Evolutionary conservation across 495 filamentous ascomycete genomes (phyloP).

Genomic region (Neurospora sp.): DNA sequence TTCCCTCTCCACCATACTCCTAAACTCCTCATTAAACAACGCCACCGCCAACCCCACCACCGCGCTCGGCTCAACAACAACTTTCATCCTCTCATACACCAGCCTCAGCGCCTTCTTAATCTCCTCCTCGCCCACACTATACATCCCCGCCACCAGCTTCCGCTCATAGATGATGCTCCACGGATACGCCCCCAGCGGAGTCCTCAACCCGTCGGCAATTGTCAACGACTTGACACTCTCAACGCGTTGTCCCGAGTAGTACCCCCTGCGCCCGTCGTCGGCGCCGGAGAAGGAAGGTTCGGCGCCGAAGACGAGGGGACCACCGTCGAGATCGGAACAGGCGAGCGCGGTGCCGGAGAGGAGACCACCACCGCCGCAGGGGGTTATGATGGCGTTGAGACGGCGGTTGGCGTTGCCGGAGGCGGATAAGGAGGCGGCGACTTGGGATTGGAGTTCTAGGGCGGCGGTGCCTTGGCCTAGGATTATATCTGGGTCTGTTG

Average conservation of each 20-base stretch:
- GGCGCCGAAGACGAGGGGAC: conserved; percentile 71
- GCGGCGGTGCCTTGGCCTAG: conserved; percentile 84
- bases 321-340: conserved; percentile 38
- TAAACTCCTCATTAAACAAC: conserved; percentile 78
- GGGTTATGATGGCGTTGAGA: conserved; percentile 75
- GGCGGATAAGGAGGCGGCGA: not conserved
- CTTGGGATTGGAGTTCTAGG: conserved; percentile 55
- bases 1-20: conserved; percentile 56
- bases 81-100: conserved; percentile 83
- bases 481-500: conserved; percentile 65
- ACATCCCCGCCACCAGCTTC: conserved; percentile 63
- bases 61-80: conserved; percentile 83
- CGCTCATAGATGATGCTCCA: conserved; percentile 74
- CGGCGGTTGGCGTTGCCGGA: conserved; percentile 9
- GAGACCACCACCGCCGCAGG: conserved; percentile 82
- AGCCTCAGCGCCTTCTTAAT: conserved; percentile 69
- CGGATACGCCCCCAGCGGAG: conserved; percentile 66
- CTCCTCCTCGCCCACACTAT: conserved; percentile 69
- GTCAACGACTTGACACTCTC: conserved; percentile 62
- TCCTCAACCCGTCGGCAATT: conserved; percentile 83
- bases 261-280: conserved; percentile 67
- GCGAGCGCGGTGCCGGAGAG: conserved; percentile 73
- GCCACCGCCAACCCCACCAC: conserved; percentile 77
- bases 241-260: conserved; percentile 52
- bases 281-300: conserved; percentile 80